Percentiles rank a stretch among this genome's conserved stretches.
These are phyloP conservation scores for Trichoderma aggressivum DNA, from an alignment of 2,329 filamentous ascomycete species.

Conservation along the genomic window DNA sequence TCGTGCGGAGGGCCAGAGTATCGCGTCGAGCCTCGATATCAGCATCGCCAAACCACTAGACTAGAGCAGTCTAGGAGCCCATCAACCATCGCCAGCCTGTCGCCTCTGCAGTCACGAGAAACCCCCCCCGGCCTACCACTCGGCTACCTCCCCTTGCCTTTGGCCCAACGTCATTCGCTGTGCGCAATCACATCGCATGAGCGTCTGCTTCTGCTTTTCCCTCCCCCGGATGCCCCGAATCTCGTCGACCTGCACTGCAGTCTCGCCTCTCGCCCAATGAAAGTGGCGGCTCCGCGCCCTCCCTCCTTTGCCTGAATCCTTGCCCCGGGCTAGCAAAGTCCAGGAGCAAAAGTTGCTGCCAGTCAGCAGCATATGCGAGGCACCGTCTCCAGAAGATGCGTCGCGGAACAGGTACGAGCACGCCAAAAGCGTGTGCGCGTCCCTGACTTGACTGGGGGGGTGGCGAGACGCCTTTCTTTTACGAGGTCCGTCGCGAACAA, in stretches of 20 bases:
- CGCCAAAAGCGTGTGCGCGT: background rate
- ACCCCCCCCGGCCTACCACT: constrained; percentile 1
- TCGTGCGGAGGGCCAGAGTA: background rate
- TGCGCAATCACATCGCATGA: constrained; percentile 17
- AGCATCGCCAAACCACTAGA: background rate
- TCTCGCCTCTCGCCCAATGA: constrained; percentile 2
- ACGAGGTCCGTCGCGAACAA: background rate
- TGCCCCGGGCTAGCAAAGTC: too few relatives aligned
- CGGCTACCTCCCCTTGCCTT: constrained; percentile 14
- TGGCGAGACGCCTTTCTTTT: background rate
- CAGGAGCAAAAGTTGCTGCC: background rate
- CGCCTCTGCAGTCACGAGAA: constrained; percentile 13
- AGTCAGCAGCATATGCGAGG: constrained; percentile 16
- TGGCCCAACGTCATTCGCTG: background rate
- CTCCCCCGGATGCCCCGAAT: background rate
- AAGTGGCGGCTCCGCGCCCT: background rate
- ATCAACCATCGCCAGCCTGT: background rate
- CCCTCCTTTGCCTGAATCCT: background rate
- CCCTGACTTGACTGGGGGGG: background rate
- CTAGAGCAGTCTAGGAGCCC: background rate
- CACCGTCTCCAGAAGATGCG: constrained; percentile 16
- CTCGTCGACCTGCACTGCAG: background rate
- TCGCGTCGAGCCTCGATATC: background rate
- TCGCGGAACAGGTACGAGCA: constrained; percentile 1
- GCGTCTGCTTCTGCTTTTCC: background rate